Percentiles rank a stretch among this genome's conserved stretches.
Evolutionary conservation across 2,329 filamentous ascomycete species (phyloP).

Genomic region (Talaromyces amestolkiae): DNA sequence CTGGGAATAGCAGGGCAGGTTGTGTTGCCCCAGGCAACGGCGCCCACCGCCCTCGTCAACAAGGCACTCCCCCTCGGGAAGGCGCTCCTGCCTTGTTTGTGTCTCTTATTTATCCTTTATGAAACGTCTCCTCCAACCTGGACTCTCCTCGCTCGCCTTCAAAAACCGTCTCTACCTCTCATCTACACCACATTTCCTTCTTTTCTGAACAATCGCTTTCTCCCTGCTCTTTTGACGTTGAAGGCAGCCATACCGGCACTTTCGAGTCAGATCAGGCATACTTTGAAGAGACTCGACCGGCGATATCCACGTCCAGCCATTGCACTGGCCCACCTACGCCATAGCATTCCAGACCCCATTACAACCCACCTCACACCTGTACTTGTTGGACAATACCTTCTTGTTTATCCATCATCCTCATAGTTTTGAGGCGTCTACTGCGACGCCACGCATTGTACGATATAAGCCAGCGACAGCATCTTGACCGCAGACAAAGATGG

Average conservation of each 20-base stretch:
- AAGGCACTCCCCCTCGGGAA: conserved; percentile 12
- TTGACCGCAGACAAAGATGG: conserved; percentile 51
- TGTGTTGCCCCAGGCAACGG: conserved; percentile 20
- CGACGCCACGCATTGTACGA: background rate
- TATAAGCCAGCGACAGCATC: background rate
- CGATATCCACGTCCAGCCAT: conserved; percentile 6
- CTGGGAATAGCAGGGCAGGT: background rate
- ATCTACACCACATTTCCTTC: background rate
- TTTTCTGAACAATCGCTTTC: conserved; percentile 20
- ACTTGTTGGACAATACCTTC: background rate
- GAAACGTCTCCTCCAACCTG: conserved; percentile 15
- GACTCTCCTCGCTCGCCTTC: conserved; percentile 11
- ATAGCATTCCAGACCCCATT: conserved; percentile 17
- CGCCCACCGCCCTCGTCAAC: conserved; percentile 19
- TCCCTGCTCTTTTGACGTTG: background rate
- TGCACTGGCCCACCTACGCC: conserved; percentile 15
- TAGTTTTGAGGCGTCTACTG: background rate
- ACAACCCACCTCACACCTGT: conserved; percentile 1
- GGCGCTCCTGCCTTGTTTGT: conserved; percentile 7
- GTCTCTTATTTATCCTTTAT: conserved; percentile 2
- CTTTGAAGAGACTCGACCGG: background rate
- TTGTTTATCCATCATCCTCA: background rate
- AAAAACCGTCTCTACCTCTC: conserved; percentile 18
- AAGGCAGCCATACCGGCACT: background rate
- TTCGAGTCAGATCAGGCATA: background rate